Evolutionary conservation across 2,329 filamentous ascomycete species (phyloP).

Genomic region (Paraphoma sp.): DNA sequence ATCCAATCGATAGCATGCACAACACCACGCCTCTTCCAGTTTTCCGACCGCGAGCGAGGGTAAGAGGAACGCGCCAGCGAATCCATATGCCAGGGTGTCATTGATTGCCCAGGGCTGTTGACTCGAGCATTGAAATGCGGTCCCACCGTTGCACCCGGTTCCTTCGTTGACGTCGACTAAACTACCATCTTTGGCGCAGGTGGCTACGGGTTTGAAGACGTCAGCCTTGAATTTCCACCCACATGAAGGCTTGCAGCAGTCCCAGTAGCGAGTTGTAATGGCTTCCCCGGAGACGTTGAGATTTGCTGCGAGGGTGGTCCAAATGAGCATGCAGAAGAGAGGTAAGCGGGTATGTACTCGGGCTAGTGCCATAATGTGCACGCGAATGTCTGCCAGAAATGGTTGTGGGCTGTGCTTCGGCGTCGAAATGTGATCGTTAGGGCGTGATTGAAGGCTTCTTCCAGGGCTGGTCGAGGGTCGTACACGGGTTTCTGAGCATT

Average conservation of each 20-base stretch:
- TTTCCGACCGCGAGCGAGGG: slow-evolving; percentile 43
- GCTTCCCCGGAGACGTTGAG: slow-evolving; percentile 38
- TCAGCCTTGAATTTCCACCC: slow-evolving; percentile 64
- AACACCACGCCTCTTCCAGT: slow-evolving; percentile 68
- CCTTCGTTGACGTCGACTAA: slow-evolving; percentile 57
- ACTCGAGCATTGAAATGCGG: slow-evolving; percentile 63
- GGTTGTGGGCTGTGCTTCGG: too few species aligned
- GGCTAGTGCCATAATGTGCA: neutral
- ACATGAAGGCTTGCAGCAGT: slow-evolving; percentile 76
- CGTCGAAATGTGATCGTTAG: too few species aligned
- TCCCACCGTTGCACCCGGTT: slow-evolving; percentile 63
- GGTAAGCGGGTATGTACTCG: neutral
- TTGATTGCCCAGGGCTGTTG: slow-evolving; percentile 68
- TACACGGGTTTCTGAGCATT: neutral
- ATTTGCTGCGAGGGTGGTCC: slow-evolving; percentile 1
- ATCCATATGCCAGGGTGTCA: slow-evolving; percentile 66
- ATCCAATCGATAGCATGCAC: slow-evolving; percentile 68
- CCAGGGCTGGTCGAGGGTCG: too few species aligned
- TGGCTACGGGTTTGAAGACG: slow-evolving; percentile 59
- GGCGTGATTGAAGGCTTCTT: too few species aligned
- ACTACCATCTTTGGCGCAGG: slow-evolving; percentile 63
- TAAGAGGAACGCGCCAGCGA: slow-evolving; percentile 64
- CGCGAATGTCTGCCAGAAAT: too few species aligned
- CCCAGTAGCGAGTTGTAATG: slow-evolving; percentile 50
- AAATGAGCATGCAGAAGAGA: neutral